phyloP scores from a whole-genome alignment of 805 yeast species.

The Blastobotrys parvus region DNA sequence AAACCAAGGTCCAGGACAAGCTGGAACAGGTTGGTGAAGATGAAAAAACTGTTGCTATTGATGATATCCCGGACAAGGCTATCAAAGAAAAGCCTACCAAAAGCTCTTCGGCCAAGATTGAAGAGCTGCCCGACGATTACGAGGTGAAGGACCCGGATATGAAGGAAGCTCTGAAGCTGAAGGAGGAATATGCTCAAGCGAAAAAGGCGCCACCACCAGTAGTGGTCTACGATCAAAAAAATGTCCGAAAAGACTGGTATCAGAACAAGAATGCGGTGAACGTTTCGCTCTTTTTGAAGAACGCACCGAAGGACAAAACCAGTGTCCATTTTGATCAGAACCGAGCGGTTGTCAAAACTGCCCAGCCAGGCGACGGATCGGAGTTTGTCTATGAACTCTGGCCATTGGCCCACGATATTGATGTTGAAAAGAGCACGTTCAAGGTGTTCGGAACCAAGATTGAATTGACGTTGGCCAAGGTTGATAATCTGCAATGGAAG shows the following conservation, averaged over 20 bases:
- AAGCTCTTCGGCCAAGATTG: neutral
- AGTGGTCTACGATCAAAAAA: conserved; percentile 9
- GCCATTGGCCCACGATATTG: conserved; percentile 46
- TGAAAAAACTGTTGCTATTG: conserved; percentile 1
- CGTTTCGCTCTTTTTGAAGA: conserved; percentile 63
- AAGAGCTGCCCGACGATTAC: neutral
- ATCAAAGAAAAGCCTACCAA: neutral
- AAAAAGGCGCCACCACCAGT: conserved; percentile 1
- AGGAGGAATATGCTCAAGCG: neutral
- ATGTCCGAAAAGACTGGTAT: conserved; percentile 58
- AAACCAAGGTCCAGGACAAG: conserved; percentile 12
- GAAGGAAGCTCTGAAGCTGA: neutral
- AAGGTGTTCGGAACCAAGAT: conserved; percentile 63
- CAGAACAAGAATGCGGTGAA: conserved; percentile 53
- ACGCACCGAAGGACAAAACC: conserved; percentile 44
- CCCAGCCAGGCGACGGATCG: conserved; percentile 27
- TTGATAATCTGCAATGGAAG: conserved; percentile 12
- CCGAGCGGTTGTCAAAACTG: conserved; percentile 9
- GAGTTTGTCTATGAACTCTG: conserved; percentile 52
- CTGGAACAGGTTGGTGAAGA: conserved; percentile 4
- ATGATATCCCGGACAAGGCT: neutral
- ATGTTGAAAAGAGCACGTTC: conserved; percentile 36
- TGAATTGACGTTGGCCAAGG: conserved; percentile 56
- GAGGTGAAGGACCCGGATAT: neutral
- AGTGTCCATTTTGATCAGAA: conserved; percentile 32